Base-by-base conservation (phyloP, 108 stramenopile species). In the Aureococcus anophagefferens region DNA sequence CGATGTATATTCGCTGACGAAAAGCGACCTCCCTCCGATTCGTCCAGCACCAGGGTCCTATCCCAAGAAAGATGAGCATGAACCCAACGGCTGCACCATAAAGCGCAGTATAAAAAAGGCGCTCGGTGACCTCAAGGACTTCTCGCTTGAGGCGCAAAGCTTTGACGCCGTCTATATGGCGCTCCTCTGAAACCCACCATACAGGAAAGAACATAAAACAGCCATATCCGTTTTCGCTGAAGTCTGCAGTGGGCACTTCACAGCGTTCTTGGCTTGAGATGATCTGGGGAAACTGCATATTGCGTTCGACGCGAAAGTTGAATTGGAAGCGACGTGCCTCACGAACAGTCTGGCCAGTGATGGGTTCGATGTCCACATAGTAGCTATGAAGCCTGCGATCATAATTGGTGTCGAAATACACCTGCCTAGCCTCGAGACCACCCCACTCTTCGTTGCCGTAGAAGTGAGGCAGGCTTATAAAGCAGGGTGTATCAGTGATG, bases 161-260 rank as follows among this genome's bases (percentile, higher is more conserved):
- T 16, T 59, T 16, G 14, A 1, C 25, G 25, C 51, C 25, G 51
- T 69, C 68, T n/a, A 40, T 30, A n/a, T 37, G 21, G n/a, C 45
- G 31, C 14, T 69, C 31, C 31, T 69, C 68, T 44, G 44, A 40
- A 15, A 46, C 35, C 68, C 68, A 69, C 31, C 31, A 30, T 0
- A 69, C 25, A 3, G 68, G 68, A 32, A 69, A 59, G 68, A 46
- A 69, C 36, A 69, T 69, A 44, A 69, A 69, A 25, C 68, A 69
- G 11, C 68, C 68, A 16, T 35, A 35, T 4, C 68, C 68, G 14
- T 46, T 69, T 9, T 35, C n/a, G 31, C 37, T 69, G 30, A 69
- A 69, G 16, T 11, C n/a, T 17, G 30, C 46, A 9, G 68, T 69
- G 5, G 68, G 68, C 0, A 51, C 68, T 1, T 30, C 30, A 28